phyloP scores from a whole-genome alignment of 805 yeast species.

The Huiozyma naganishii region DNA sequence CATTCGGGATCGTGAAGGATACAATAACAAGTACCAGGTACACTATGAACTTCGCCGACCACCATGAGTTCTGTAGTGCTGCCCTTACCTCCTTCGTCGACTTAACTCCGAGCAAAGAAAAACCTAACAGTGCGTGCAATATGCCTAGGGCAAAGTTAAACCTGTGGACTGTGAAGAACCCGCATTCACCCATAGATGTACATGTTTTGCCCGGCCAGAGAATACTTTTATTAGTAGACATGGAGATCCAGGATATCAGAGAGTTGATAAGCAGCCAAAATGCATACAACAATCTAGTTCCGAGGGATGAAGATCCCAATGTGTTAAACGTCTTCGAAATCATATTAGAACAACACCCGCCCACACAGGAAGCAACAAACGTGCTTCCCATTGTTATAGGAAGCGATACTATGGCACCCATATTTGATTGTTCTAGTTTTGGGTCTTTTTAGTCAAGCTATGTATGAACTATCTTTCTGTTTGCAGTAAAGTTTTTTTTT shows the following conservation, averaged over 20 bases:
- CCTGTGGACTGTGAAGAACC: constrained; percentile 91
- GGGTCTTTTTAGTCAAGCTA: background rate
- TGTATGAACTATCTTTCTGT: too few species aligned
- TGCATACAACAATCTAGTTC: constrained; percentile 85
- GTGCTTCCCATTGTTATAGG: constrained; percentile 56
- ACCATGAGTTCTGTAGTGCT: constrained; percentile 80
- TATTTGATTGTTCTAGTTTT: constrained; percentile 12
- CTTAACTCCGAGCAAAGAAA: constrained; percentile 57
- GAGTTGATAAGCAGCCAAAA: constrained; percentile 65
- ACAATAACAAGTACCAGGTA: constrained; percentile 48
- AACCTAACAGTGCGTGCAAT: constrained; percentile 63
- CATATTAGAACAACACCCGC: constrained; percentile 71
- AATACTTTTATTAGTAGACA: constrained; percentile 70
- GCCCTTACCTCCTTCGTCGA: constrained; percentile 72
- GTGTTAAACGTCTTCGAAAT: constrained; percentile 41
- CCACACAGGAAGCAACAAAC: constrained; percentile 62
- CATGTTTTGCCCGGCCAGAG: constrained; percentile 69
- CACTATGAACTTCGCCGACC: constrained; percentile 64
- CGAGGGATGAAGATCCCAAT: constrained; percentile 57
- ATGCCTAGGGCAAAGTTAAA: constrained; percentile 79
- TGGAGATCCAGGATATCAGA: constrained; percentile 75
- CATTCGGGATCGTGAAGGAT: constrained; percentile 76
- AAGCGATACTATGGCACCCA: constrained; percentile 64
- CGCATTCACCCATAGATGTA: constrained; percentile 75
- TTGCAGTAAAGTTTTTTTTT: background rate